phyloP scores from a whole-genome alignment of 1,284 basidiomycete species.

The Ganoderma sinense region DNA sequence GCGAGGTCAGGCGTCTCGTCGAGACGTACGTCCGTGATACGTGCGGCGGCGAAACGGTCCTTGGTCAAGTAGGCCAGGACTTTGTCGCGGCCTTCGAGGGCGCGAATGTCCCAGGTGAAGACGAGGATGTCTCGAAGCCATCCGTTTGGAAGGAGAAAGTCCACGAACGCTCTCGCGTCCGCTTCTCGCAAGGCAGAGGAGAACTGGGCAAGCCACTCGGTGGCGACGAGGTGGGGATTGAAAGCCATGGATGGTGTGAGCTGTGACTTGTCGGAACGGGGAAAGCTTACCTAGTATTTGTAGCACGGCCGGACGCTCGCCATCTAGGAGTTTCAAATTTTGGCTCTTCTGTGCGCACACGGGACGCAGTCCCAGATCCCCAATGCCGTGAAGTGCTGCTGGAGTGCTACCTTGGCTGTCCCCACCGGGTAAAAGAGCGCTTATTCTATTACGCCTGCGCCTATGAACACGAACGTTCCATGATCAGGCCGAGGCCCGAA shows the following conservation, averaged over 20 bases:
- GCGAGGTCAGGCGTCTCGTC: constrained; percentile 37
- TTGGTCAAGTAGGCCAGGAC: constrained; percentile 50
- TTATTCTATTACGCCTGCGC: background rate
- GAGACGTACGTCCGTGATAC: constrained; percentile 40
- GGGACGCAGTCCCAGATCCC: background rate
- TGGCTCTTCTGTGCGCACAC: background rate
- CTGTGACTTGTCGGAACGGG: background rate
- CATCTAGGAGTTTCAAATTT: background rate
- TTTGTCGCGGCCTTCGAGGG: constrained; percentile 51
- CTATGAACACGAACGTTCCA: background rate
- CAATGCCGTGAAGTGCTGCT: background rate
- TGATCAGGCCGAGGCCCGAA: background rate
- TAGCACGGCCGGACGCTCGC: background rate
- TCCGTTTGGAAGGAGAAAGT: constrained; percentile 51
- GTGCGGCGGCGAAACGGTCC: constrained; percentile 38
- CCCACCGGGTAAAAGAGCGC: background rate
- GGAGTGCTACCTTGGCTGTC: background rate
- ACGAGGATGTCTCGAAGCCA: constrained; percentile 68
- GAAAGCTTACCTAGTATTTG: background rate
- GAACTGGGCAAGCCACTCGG: constrained; percentile 56
- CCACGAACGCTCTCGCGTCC: constrained; percentile 43
- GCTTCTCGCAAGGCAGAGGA: constrained; percentile 41
- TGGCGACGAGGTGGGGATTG: constrained; percentile 38
- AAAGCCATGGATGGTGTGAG: constrained; percentile 10
- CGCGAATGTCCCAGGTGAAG: constrained; percentile 69